phyloP scores from a whole-genome alignment of 495 filamentous ascomycete genomes.

The Xylaria venustula region DNA sequence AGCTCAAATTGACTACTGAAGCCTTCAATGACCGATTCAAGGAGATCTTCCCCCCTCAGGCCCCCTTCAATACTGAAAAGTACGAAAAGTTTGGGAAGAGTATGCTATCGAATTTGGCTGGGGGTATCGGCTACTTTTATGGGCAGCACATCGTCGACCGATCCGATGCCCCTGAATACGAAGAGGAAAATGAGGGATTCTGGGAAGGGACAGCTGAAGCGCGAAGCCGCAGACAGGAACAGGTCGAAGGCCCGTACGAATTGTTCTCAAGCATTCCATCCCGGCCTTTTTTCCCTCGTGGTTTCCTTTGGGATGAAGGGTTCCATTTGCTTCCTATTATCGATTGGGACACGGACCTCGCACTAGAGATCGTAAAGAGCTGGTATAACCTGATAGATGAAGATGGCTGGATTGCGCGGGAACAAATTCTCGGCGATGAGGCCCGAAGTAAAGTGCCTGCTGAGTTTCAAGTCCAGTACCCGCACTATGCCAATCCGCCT shows the following conservation, averaged over 20 bases:
- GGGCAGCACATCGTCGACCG: conserved; percentile 84
- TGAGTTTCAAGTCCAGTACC: conserved; percentile 97
- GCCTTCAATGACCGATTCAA: conserved; percentile 74
- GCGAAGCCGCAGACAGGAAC: conserved; percentile 59
- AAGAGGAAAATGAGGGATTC: conserved; percentile 95
- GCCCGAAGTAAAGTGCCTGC: conserved; percentile 90
- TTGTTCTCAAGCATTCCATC: conserved; percentile 94
- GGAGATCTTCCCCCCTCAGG: conserved; percentile 67
- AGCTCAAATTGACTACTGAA: conserved; percentile 63
- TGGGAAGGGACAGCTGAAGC: conserved; percentile 85
- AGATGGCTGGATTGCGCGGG: conserved; percentile 95
- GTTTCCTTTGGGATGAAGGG: conserved; percentile 97
- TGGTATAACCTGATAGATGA: conserved; percentile 97
- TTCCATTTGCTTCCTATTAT: conserved; percentile 91
- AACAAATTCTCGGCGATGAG: conserved; percentile 94
- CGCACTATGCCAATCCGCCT: conserved; percentile 98
- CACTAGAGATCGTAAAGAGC: conserved; percentile 87
- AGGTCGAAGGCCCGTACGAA: conserved; percentile 79
- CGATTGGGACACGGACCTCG: conserved; percentile 91
- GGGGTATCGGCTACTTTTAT: conserved; percentile 94
- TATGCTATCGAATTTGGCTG: conserved; percentile 91
- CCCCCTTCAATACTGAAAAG: conserved; percentile 70
- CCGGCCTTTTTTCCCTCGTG: conserved; percentile 91
- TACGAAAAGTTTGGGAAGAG: conserved; percentile 81
- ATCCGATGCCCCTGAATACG: conserved; percentile 85